Conservation (phyloP, 768 basidiomycete species). For the Terana coerulea region DNA sequence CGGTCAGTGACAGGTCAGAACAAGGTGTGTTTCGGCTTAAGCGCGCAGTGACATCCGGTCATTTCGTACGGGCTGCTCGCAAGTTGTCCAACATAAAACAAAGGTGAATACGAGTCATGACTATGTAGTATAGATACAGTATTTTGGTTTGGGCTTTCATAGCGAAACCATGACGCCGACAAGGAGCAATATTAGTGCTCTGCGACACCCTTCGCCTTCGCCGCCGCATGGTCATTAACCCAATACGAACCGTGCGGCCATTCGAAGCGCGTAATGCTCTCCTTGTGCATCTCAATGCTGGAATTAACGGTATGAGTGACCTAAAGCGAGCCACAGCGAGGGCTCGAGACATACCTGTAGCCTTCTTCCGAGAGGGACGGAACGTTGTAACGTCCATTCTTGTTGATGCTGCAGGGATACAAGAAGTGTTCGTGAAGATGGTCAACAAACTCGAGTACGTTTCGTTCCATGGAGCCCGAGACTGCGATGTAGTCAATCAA, state of each 20-base stretch:
- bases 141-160: no score
- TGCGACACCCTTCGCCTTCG: slow-evolving; percentile 9
- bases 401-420: slow-evolving; percentile 85
- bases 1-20: no score
- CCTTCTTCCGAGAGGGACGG: slow-evolving; percentile 73
- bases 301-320: background rate
- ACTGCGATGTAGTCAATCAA: slow-evolving; percentile 92
- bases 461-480: slow-evolving; percentile 89
- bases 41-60: no score
- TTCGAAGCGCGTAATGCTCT: slow-evolving; percentile 78
- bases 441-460: slow-evolving; percentile 88
- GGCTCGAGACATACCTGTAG: slow-evolving; percentile 57
- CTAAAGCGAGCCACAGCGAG: no score
- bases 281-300: slow-evolving; percentile 86
- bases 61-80: no score
- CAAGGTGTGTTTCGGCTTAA: no score
- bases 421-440: slow-evolving; percentile 95
- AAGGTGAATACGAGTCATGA: no score
- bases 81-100: no score
- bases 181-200: slow-evolving; percentile 10
- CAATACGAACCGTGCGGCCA: slow-evolving; percentile 89
- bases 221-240: slow-evolving; percentile 33
- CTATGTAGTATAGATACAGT: no score
- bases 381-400: slow-evolving; percentile 82
- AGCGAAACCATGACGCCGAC: no score